These are phyloP conservation scores for Hyphochytrium catenoides DNA, from an alignment of 352 stramenopile genomes.

Conservation along the genomic window DNA sequence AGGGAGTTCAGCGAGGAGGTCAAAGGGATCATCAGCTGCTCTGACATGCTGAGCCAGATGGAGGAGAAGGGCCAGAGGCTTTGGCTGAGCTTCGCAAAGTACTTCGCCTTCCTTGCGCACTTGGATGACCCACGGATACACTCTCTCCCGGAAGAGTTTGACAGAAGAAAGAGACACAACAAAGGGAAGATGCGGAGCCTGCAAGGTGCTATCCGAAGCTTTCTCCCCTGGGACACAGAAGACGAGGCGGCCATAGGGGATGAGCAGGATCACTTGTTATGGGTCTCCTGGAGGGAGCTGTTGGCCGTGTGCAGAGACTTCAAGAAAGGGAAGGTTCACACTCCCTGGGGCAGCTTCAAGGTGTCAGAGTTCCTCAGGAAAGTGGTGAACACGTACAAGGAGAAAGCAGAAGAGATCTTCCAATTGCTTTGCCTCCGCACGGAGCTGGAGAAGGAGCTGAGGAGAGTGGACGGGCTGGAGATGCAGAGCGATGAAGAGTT, in stretches of 20 bases:
- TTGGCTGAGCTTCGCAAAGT: background rate
- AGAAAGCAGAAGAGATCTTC: too few species aligned
- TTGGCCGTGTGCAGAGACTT: background rate
- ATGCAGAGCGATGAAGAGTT: background rate
- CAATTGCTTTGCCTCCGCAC: too few species aligned
- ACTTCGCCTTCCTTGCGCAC: slow-evolving; percentile 5
- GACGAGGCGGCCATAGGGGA: background rate
- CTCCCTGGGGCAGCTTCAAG: background rate
- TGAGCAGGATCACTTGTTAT: slow-evolving; percentile 7
- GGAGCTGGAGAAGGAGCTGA: slow-evolving; percentile 6
- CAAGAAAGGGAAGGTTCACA: background rate
- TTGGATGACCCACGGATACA: background rate
- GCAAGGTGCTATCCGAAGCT: slow-evolving; percentile 3
- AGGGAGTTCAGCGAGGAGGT: slow-evolving; percentile 5
- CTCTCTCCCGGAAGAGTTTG: too few species aligned
- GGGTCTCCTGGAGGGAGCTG: slow-evolving; percentile 6
- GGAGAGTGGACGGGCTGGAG: background rate
- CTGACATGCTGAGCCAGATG: slow-evolving; percentile 1
- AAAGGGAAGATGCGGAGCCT: too few species aligned
- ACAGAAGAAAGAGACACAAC: too few species aligned
- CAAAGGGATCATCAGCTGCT: slow-evolving; percentile 1
- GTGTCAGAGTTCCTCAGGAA: background rate
- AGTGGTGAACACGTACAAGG: too few species aligned
- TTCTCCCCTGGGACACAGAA: background rate
- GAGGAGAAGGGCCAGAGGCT: background rate